Conservation (phyloP, 179 eudicot genomes). For the Heliamphora ciliata region DNA sequence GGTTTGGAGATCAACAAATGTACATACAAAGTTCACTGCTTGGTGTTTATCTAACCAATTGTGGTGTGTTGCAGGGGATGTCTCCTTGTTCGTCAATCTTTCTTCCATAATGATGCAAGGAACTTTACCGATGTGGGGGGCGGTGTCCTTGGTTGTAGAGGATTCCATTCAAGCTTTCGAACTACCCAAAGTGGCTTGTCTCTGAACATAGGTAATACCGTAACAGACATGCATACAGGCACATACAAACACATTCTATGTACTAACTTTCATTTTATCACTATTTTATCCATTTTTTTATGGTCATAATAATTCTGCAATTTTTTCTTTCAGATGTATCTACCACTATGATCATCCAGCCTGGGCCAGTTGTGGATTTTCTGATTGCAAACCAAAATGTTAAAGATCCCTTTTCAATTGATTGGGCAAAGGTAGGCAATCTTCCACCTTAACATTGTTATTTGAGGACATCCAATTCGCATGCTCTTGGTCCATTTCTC, state of each 20-base stretch:
- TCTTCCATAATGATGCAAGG: constrained; percentile 73
- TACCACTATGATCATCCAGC: constrained; percentile 93
- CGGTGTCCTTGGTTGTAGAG: constrained; percentile 89
- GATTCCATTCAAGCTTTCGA: constrained; percentile 90
- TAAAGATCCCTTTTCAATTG: constrained; percentile 67
- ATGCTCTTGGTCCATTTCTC: background rate
- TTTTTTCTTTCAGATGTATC: constrained; percentile 58
- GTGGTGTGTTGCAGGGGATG: constrained; percentile 64
- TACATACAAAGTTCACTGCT: too few species aligned
- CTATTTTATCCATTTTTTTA: background rate
- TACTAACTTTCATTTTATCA: background rate
- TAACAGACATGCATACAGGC: background rate
- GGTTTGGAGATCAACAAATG: too few species aligned
- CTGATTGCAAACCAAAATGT: constrained; percentile 81
- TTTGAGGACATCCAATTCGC: too few species aligned
- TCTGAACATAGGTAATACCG: constrained; percentile 58
- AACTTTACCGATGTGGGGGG: constrained; percentile 87
- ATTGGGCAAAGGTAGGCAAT: constrained; percentile 74
- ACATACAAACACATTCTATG: background rate
- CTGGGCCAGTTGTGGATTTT: constrained; percentile 89
- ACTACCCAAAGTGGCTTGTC: constrained; percentile 86
- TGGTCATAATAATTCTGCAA: background rate
- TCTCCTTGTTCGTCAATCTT: constrained; percentile 84
- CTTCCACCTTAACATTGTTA: background rate
- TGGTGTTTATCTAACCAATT: background rate